These are phyloP conservation scores for Colletotrichum limetticola DNA, from an alignment of 2,329 filamentous ascomycete species.

Conservation along the genomic window DNA sequence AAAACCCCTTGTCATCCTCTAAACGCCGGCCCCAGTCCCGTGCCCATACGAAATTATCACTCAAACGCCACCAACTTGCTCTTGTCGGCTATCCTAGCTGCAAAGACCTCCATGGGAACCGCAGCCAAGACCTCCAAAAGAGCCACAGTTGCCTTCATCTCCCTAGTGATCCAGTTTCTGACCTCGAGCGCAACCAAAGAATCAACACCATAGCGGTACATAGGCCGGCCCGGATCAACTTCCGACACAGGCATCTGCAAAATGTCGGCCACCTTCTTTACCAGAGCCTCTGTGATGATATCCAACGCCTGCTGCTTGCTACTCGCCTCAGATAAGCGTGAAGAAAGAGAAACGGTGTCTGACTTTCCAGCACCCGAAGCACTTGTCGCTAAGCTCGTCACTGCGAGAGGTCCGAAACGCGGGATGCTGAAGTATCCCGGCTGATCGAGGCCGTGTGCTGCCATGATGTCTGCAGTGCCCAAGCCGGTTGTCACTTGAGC, in stretches of 20 bases:
- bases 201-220: conserved; percentile 16
- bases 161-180: conserved; percentile 1
- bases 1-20: no score
- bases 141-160: background rate
- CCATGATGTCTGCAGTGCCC: background rate
- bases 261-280: background rate
- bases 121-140: background rate
- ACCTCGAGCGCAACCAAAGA: conserved; percentile 17
- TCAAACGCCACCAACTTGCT: conserved; percentile 2
- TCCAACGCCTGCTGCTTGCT: conserved; percentile 1
- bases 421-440: background rate
- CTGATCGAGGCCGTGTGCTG: background rate
- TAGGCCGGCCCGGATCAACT: background rate
- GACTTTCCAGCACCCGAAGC: background rate
- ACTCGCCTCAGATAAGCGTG: background rate
- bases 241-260: conserved; percentile 2
- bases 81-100: background rate
- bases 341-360: background rate
- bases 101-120: background rate
- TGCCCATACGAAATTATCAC: background rate
- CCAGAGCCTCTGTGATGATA: conserved; percentile 7
- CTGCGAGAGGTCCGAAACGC: background rate
- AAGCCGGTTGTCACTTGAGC: background rate
- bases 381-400: background rate
- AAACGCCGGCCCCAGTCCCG: no score